Base-by-base conservation (phyloP, 495 filamentous ascomycete species). In the Bacidia rubella region DNA sequence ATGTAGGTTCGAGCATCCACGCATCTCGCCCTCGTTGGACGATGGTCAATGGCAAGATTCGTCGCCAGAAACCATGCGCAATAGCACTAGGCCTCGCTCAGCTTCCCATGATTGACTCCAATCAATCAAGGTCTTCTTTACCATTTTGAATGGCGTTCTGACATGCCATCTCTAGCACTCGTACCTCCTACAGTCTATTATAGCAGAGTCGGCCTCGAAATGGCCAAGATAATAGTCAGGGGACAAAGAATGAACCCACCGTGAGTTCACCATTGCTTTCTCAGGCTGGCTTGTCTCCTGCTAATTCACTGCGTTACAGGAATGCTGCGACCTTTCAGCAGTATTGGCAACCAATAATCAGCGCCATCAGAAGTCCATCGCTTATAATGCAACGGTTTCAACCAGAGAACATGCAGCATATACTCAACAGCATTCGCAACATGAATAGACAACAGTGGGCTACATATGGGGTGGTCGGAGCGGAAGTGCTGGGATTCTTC, bases 401-500 rank as follows among this genome's bases (percentile, higher is more conserved):
- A 35, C 17, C n/a, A 17, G 32, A 38, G 27, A 50, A 20, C 15
- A 71, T 77, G 51, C 55, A 68, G 64, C 60, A 62, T 60, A 63
- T 85, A 56, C 62, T 92, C 53, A 71, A 78, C 63, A 74, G 73
- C 53, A 63, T 85, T 55, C 78, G 87, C 62, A 86, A 81, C 67
- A 48, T 90, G 61, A 82, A 75, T 67, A 72, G 67, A 46, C 72
- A 79, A 63, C 79, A 94, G 65, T 55, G 88, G 51, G 75, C 74
- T 23, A 64, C 84, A 21, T 80, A 70, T 49, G 86, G 83, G 63
- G 84, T 99, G 49, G 67, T 95, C 54, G 63, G 70, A 38, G 90
- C 90, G 35, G 92, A 99, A 73, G 76, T 87, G 47, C 68, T 99
- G 53, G 92, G 92, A 50, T 97, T 99, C 77, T 99, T 97, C 78